phyloP scores from a whole-genome alignment of 805 yeast genomes.

The Wickerhamomyces bovis region DNA sequence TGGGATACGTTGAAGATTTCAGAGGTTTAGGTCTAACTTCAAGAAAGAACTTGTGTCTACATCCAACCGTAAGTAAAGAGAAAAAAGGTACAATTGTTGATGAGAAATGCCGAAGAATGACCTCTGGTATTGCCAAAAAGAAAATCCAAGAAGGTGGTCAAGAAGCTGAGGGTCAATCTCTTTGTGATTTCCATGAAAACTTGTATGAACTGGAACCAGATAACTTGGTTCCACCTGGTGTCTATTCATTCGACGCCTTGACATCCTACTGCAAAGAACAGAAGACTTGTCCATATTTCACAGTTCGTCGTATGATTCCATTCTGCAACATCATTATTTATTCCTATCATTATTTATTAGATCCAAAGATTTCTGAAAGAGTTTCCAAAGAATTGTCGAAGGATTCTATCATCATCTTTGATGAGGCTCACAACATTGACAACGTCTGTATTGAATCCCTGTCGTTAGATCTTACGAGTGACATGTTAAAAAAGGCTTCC shows the following conservation, averaged over 20 bases:
- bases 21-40: slow-evolving; percentile 91
- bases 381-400: slow-evolving; percentile 89
- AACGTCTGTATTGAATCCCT: slow-evolving; percentile 96
- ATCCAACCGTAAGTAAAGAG: slow-evolving; percentile 82
- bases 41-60: slow-evolving; percentile 90
- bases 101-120: slow-evolving; percentile 91
- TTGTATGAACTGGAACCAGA: slow-evolving; percentile 82
- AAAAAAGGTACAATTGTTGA: slow-evolving; percentile 90
- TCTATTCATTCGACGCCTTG: slow-evolving; percentile 85
- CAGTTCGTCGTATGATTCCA: slow-evolving; percentile 96
- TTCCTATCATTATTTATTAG: slow-evolving; percentile 92
- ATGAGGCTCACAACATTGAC: slow-evolving; percentile 98
- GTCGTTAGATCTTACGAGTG: slow-evolving; percentile 88
- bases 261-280: slow-evolving; percentile 68
- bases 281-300: slow-evolving; percentile 92
- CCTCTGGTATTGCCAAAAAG: slow-evolving; percentile 81
- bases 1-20: slow-evolving; percentile 86
- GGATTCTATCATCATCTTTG: slow-evolving; percentile 91
- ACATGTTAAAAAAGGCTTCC: slow-evolving; percentile 77
- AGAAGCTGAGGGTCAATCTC: slow-evolving; percentile 47
- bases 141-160: slow-evolving; percentile 40
- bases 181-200: slow-evolving; percentile 91
- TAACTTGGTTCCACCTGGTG: slow-evolving; percentile 86
- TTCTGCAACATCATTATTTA: slow-evolving; percentile 91
- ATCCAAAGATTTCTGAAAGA: slow-evolving; percentile 94